phyloP scores from a whole-genome alignment of 148 eudicot species.

The Chenopodium berlandieri region DNA sequence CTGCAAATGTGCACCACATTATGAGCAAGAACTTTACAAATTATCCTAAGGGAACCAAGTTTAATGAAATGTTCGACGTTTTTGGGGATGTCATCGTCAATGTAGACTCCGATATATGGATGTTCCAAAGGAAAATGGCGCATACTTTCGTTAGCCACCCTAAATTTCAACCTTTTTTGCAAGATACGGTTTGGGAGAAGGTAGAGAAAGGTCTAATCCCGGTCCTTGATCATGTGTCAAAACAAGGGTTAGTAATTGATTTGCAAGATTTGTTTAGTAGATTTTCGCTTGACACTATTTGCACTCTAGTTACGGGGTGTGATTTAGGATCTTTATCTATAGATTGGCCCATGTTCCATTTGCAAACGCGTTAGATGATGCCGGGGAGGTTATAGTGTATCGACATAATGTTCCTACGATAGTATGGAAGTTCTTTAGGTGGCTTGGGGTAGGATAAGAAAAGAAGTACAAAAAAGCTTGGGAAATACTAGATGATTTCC shows the following conservation, averaged over 20 bases:
- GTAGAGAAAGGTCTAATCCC: conserved; percentile 35
- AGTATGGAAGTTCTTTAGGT: conserved; percentile 50
- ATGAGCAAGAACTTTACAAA: conserved; percentile 48
- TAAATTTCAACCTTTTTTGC: conserved; percentile 26
- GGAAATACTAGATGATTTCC: conserved; percentile 30
- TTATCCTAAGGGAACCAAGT: conserved; percentile 46
- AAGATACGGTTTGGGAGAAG: conserved; percentile 24
- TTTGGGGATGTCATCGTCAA: conserved; percentile 56
- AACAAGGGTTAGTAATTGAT: conserved; percentile 30
- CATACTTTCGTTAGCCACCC: conserved; percentile 28
- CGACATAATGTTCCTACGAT: conserved; percentile 37
- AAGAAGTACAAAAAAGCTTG: conserved; percentile 30
- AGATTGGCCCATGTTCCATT: conserved; percentile 35
- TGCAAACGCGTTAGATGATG: conserved; percentile 48
- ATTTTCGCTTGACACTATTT: conserved; percentile 41
- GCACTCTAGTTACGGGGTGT: conserved; percentile 37
- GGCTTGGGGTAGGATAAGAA: conserved; percentile 44
- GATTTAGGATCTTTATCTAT: conserved; percentile 40
- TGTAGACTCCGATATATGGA: conserved; percentile 23
- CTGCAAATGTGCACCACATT: conserved; percentile 33
- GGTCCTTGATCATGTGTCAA: conserved; percentile 32
- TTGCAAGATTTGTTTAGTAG: conserved; percentile 37
- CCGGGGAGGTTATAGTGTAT: conserved; percentile 30
- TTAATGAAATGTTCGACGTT: conserved; percentile 44
- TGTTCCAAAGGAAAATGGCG: not conserved